Base-by-base conservation (phyloP, 225 moss, liverwort and hornwort species). In the Anthoceros angustus region DNA sequence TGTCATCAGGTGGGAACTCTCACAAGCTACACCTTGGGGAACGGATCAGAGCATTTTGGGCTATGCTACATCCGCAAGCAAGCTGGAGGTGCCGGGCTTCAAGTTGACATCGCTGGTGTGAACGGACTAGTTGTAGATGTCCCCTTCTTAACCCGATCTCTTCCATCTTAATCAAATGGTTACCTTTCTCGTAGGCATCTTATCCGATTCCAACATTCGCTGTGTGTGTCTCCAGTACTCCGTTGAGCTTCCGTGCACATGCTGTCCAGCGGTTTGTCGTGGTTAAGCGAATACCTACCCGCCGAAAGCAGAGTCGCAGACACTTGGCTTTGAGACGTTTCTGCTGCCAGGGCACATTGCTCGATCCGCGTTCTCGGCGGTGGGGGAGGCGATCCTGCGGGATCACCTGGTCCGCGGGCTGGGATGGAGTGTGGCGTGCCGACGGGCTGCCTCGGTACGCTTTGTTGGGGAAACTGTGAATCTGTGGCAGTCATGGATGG, bases 41-140 rank as follows among this genome's bases (percentile, higher is more conserved):
- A 82, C 77, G 82, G 85, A 74, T 71, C 72, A 62, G 79, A 80
- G 70, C 9, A 88, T 76, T 77, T 83, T 63, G 95, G 91, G 40
- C 69, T 98, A 9, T 88, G 82, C 18, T 98, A 91, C 39, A 78
- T 98, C 68, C 91, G 75, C 67, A 86, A 74, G 66, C 84, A 87
- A 79, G 86, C 82, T 69, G 86, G 91, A 18, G 83, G 82, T 77
- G 86, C 77, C 16, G 88, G 88, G 42, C 79, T 88, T 9, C 61
- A 71, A 67, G 86, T 95, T 21, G 74, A 86, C 60, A 78, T 91
- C 46, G 86, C 71, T 69, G 86, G 88, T 72, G 73, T 83, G 21
- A 26, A 69, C 63, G 95, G 95, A 43, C 43, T 70, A 55, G 73
- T 88, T 41, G 84, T 88, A 42, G 86, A 91, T 73, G 70, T 91